These are phyloP conservation scores for Phytophthora nicotianae DNA, from an alignment of 352 stramenopile species.

Conservation along the genomic window DNA sequence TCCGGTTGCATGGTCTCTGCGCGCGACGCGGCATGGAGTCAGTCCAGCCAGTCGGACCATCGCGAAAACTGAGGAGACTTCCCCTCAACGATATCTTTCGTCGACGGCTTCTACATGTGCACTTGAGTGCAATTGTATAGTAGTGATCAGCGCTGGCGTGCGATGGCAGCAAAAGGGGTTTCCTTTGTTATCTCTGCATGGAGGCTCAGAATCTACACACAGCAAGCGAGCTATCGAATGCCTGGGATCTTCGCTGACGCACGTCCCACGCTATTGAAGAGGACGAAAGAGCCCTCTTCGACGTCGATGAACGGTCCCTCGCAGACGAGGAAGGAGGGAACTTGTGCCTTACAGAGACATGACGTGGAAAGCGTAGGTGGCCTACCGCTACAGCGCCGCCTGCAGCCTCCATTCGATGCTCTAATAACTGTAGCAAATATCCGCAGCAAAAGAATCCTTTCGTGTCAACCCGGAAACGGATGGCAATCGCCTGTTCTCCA, in stretches of 20 bases:
- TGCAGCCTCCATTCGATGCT: not conserved
- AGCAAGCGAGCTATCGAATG: not conserved
- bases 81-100: slow-evolving; percentile 21
- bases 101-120: not conserved
- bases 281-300: not conserved
- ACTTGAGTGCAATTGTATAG: not conserved
- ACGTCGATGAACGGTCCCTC: slow-evolving; percentile 1
- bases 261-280: slow-evolving; percentile 15
- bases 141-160: not conserved
- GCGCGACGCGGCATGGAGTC: slow-evolving; percentile 12
- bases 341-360: slow-evolving; percentile 25
- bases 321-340: slow-evolving; percentile 47
- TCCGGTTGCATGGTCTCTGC: slow-evolving; percentile 21
- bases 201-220: slow-evolving; percentile 7
- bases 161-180: too few species aligned
- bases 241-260: slow-evolving; percentile 21
- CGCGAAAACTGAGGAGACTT: slow-evolving; percentile 16
- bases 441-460: not conserved
- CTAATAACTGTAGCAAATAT: not conserved
- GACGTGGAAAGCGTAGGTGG: slow-evolving; percentile 34
- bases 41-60: slow-evolving; percentile 28
- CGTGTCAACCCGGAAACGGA: slow-evolving; percentile 13
- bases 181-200: not conserved
- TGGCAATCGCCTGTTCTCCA: not conserved
- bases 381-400: slow-evolving; percentile 6